A percentile compares a stretch with the other conserved stretches of the same genome.
Conservation (phyloP, 441 rosid species). For the Corymbia calophylla region DNA sequence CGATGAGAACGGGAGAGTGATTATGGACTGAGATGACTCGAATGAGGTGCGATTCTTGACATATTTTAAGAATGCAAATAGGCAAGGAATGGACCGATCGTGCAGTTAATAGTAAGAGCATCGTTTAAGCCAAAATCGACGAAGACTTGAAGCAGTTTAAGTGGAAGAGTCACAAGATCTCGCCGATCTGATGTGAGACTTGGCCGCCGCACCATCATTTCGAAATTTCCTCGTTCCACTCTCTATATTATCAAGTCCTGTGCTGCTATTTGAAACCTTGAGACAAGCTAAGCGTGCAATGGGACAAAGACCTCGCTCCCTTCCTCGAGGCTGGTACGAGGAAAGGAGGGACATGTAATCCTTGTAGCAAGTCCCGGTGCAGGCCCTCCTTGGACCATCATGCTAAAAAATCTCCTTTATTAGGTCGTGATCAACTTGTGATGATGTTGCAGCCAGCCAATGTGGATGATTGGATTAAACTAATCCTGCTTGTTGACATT, state of each 20-base stretch:
- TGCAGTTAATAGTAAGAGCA: neutral
- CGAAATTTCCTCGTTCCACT: neutral
- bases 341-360: neutral
- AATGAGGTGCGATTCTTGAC: neutral
- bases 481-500: neutral
- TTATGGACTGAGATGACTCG: neutral
- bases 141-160: neutral
- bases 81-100: neutral
- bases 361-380: neutral
- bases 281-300: neutral
- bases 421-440: neutral
- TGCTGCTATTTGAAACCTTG: neutral
- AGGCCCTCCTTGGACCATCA: neutral
- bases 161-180: neutral
- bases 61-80: neutral
- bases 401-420: neutral
- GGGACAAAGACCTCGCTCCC: neutral
- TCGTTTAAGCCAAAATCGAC: neutral
- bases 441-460: neutral
- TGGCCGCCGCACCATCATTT: neutral
- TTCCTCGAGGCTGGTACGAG: neutral
- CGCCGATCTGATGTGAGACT: neutral
- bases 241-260: neutral
- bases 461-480: neutral
- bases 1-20: neutral